Evolutionary conservation across 2,329 filamentous ascomycete species (phyloP).

Genomic region (Aureobasidium sp.): DNA sequence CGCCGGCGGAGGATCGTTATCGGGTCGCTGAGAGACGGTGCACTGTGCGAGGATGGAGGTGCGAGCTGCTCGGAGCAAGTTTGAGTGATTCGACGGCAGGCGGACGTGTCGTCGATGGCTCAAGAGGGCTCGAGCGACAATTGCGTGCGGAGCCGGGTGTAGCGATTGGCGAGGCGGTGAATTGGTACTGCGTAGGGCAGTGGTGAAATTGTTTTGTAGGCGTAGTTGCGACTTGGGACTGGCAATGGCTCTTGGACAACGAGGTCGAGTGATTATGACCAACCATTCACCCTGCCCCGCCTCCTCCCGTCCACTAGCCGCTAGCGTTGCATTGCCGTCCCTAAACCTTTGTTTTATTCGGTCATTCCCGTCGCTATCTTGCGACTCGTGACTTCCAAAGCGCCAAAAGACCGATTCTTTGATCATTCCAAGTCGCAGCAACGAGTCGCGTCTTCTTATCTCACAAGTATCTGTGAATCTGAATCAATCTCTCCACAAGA

Average conservation of each 20-base stretch:
- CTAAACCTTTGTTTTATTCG: constrained; percentile 4
- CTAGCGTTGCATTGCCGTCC: neutral
- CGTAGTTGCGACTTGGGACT: neutral
- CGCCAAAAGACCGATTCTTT: neutral
- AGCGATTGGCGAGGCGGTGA: neutral
- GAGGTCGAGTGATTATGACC: constrained; percentile 7
- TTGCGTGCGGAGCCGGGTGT: neutral
- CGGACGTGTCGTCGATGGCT: neutral
- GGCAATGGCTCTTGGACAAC: neutral
- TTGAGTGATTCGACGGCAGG: neutral
- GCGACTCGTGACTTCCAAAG: neutral
- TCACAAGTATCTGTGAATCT: neutral
- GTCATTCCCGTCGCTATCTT: neutral
- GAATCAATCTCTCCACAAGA: neutral
- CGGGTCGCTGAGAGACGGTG: neutral
- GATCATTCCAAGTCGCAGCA: too few relatives aligned
- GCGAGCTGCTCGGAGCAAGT: neutral
- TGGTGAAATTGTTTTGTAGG: neutral
- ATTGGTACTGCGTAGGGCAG: neutral
- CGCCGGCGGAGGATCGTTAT: neutral
- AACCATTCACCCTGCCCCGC: neutral
- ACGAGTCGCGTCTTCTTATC: neutral
- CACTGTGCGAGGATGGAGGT: neutral
- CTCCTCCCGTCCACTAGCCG: neutral
- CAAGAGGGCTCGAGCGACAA: neutral